Evolutionary conservation across 1,284 basidiomycete genomes (phyloP).

Genomic region (Fomitopsis palustris): DNA sequence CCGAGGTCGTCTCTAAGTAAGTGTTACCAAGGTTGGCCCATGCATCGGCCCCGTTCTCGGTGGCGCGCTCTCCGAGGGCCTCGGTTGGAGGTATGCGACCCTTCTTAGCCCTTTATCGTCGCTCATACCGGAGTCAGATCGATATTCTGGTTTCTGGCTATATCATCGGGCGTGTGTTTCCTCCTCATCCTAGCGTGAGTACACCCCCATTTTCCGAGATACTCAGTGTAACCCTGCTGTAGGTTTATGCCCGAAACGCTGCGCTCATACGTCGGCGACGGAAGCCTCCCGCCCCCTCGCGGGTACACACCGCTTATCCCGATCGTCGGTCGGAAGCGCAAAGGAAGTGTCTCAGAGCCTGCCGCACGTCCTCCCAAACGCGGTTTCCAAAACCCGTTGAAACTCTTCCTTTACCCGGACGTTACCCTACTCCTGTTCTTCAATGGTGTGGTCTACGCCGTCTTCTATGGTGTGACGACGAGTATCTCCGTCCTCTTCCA

Average conservation of each 20-base stretch:
- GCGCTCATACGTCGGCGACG: slow-evolving; percentile 52
- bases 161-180: slow-evolving; percentile 51
- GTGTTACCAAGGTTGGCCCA: slow-evolving; percentile 30
- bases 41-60: slow-evolving; percentile 47
- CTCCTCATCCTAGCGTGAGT: slow-evolving; percentile 54
- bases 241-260: slow-evolving; percentile 52
- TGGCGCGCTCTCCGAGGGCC: slow-evolving; percentile 49
- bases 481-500: slow-evolving; percentile 64
- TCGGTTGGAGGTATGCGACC: slow-evolving; percentile 61
- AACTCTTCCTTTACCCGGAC: slow-evolving; percentile 55
- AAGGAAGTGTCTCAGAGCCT: slow-evolving; percentile 4
- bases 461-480: slow-evolving; percentile 64
- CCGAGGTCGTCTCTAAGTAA: background rate
- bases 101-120: background rate
- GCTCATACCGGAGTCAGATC: slow-evolving; percentile 37
- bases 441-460: slow-evolving; percentile 54
- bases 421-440: slow-evolving; percentile 60
- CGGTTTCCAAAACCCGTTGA: slow-evolving; percentile 54
- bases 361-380: slow-evolving; percentile 29
- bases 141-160: slow-evolving; percentile 80
- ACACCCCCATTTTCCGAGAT: background rate
- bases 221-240: background rate
- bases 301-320: slow-evolving; percentile 54
- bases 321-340: slow-evolving; percentile 42
- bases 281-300: slow-evolving; percentile 44